These are phyloP conservation scores for Trypanosoma congolense DNA, from an alignment of 208 protist genomes.

Conservation along the genomic window DNA sequence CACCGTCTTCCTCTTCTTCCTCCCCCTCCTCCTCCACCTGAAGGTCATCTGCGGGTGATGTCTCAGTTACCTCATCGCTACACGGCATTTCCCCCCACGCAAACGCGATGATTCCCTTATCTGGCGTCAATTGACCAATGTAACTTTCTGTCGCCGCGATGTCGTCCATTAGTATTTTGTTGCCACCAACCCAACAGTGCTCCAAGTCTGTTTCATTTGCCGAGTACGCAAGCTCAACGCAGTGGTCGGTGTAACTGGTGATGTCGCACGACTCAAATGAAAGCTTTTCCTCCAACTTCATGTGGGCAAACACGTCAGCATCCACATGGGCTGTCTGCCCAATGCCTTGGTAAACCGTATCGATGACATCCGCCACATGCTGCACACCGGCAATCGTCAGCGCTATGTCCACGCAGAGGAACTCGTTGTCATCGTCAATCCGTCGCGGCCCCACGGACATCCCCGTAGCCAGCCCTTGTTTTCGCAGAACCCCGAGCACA, in stretches of 20 bases:
- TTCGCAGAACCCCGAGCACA: slow-evolving; percentile 80
- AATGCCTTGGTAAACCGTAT: slow-evolving; percentile 60
- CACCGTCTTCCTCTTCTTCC: slow-evolving; percentile 8
- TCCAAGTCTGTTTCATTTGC: slow-evolving; percentile 39
- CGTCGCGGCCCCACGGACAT: slow-evolving; percentile 61
- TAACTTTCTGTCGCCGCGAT: slow-evolving; percentile 33
- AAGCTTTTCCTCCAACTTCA: slow-evolving; percentile 48
- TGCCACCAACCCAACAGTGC: slow-evolving; percentile 41
- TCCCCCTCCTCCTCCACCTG: slow-evolving; percentile 4
- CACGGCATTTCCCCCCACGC: slow-evolving; percentile 55
- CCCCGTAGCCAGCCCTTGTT: slow-evolving; percentile 47
- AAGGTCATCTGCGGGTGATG: background rate
- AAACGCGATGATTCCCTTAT: slow-evolving; percentile 42
- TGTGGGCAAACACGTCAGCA: slow-evolving; percentile 43
- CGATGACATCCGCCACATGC: slow-evolving; percentile 47
- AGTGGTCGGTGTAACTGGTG: slow-evolving; percentile 29
- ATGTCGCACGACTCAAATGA: slow-evolving; percentile 57
- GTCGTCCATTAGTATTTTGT: slow-evolving; percentile 56
- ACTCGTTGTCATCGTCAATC: slow-evolving; percentile 58
- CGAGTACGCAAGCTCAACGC: slow-evolving; percentile 29
- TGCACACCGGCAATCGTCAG: slow-evolving; percentile 58
- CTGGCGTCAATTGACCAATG: slow-evolving; percentile 46
- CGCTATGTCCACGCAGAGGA: slow-evolving; percentile 36
- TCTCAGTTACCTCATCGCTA: background rate
- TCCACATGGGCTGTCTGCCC: slow-evolving; percentile 49